These are phyloP conservation scores for Kluyveromyces sp. DNA, from an alignment of 1,139 yeast genomes.

Conservation along the genomic window DNA sequence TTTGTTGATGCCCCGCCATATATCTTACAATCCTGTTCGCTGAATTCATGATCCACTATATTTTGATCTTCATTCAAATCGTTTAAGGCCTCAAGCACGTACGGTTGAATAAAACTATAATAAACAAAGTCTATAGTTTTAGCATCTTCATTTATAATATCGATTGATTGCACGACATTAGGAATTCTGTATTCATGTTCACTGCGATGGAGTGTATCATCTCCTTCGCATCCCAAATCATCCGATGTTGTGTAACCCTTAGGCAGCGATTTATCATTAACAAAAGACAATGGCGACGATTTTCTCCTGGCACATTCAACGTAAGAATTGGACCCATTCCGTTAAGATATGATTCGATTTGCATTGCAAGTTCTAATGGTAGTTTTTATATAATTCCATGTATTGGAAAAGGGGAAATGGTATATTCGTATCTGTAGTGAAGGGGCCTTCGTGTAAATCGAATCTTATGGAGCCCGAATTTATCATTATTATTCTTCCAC, in stretches of 20 bases:
- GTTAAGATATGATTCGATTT: constrained; percentile 27
- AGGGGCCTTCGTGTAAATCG: constrained; percentile 80
- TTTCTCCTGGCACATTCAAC: background rate
- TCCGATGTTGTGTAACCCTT: constrained; percentile 75
- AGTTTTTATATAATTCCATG: constrained; percentile 45
- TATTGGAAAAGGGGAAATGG: constrained; percentile 75
- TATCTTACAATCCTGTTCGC: constrained; percentile 27
- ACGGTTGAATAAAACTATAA: constrained; percentile 64
- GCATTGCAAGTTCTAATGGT: constrained; percentile 27
- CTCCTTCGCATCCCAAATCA: constrained; percentile 80
- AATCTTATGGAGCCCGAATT: constrained; percentile 89
- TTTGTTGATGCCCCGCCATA: constrained; percentile 50
- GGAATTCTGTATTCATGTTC: constrained; percentile 57
- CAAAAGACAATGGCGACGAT: constrained; percentile 21
- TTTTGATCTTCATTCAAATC: constrained; percentile 22
- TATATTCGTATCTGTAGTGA: constrained; percentile 70
- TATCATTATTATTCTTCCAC: constrained; percentile 41
- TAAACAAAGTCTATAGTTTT: constrained; percentile 62
- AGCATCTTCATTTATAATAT: constrained; percentile 21
- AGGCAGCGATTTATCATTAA: constrained; percentile 19
- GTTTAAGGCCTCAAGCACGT: constrained; percentile 51
- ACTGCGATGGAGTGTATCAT: constrained; percentile 73
- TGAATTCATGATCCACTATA: constrained; percentile 14
- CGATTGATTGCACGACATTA: constrained; percentile 55
- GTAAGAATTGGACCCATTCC: constrained; percentile 12